Conservation (phyloP, 179 eudicot species). For the Camellia oleifera region DNA sequence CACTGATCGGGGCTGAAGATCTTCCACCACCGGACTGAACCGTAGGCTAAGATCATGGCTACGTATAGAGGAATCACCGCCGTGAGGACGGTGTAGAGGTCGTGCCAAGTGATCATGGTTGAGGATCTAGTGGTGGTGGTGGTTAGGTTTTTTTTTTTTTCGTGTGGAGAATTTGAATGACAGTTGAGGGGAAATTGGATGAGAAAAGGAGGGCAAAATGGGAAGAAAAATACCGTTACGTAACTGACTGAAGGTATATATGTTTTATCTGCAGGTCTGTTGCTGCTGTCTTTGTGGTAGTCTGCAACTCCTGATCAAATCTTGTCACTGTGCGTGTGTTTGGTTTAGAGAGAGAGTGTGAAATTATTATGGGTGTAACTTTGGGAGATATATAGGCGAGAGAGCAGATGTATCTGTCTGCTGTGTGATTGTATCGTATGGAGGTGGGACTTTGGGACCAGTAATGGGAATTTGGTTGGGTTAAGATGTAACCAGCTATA, state of each 20-base stretch:
- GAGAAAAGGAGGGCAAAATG: slow-evolving; percentile 16
- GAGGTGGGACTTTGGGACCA: not conserved
- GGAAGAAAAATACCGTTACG: slow-evolving; percentile 26
- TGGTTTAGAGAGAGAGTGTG: not conserved
- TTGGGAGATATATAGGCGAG: not conserved
- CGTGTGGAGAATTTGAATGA: not conserved
- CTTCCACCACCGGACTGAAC: slow-evolving; percentile 85
- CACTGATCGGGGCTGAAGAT: slow-evolving; percentile 74
- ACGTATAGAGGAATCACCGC: slow-evolving; percentile 72
- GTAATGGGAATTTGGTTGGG: not conserved
- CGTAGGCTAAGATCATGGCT: slow-evolving; percentile 79
- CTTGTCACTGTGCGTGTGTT: not conserved
- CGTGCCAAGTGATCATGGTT: slow-evolving; percentile 59
- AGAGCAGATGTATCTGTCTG: not conserved
- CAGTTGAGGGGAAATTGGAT: not conserved
- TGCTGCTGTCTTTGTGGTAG: not conserved
- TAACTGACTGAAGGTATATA: slow-evolving; percentile 27
- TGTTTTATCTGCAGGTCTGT: slow-evolving; percentile 1
- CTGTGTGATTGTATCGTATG: not conserved
- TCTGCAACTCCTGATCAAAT: not conserved
- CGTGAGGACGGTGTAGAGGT: slow-evolving; percentile 57
- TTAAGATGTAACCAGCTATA: not conserved
- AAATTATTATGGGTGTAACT: not conserved
- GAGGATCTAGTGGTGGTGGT: not conserved
- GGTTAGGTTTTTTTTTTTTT: too few relatives aligned